A percentile compares a stretch with the other conserved stretches of the same genome.
Conservation (phyloP, 2,329 filamentous ascomycete genomes). For the Fusarium guadeloupense region DNA sequence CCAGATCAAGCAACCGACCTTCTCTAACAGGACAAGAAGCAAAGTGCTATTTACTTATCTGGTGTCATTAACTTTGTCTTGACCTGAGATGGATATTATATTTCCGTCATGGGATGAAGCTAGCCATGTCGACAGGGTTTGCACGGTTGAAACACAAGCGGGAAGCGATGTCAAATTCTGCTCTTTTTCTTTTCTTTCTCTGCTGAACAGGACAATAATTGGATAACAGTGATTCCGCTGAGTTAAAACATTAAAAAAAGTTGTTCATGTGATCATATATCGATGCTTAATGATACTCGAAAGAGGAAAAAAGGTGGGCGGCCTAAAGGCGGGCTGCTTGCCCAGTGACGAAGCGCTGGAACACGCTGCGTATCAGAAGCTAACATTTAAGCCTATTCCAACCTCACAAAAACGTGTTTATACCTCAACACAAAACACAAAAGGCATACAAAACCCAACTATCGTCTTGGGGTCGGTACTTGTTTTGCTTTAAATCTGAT, state of each 20-base stretch:
- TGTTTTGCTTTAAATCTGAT: constrained; percentile 21
- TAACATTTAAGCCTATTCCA: not conserved
- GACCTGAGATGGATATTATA: not conserved
- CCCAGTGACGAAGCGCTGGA: too few relatives aligned
- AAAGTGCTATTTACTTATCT: constrained; percentile 7
- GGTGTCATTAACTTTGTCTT: constrained; percentile 3
- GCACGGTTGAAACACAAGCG: constrained; percentile 27
- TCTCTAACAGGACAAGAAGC: constrained; percentile 22
- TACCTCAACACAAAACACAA: constrained; percentile 6
- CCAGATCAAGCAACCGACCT: constrained; percentile 23
- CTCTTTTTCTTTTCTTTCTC: too few relatives aligned
- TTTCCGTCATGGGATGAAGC: constrained; percentile 3
- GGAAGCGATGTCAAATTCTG: constrained; percentile 4
- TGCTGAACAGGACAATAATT: too few relatives aligned
- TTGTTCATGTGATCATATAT: not conserved
- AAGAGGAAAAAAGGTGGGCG: not conserved
- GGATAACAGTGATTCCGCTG: not conserved
- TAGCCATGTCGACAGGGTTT: constrained; percentile 8
- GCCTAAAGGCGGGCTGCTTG: too few relatives aligned
- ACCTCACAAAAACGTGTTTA: not conserved
- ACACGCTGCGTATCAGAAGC: not conserved
- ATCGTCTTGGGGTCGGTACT: not conserved
- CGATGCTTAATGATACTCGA: too few relatives aligned
- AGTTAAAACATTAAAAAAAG: not conserved
- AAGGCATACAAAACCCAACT: not conserved